These are phyloP conservation scores for Lipomyces oligophaga DNA, from an alignment of 805 yeast species.

Conservation along the genomic window DNA sequence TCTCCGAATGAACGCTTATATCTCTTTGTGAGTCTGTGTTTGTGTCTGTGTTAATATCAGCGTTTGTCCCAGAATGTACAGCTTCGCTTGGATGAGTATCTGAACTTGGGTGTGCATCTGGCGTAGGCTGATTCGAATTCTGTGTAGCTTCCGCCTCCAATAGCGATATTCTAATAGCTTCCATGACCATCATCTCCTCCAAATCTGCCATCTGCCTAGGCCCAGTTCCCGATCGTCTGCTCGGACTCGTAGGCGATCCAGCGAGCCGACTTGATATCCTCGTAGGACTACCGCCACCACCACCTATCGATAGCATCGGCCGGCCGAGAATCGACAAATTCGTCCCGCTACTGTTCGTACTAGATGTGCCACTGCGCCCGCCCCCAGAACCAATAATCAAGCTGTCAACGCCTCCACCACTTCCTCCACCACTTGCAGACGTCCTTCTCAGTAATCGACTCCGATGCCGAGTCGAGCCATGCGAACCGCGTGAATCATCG, in stretches of 20 bases:
- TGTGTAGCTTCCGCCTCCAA: slow-evolving; percentile 60
- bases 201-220: slow-evolving; percentile 39
- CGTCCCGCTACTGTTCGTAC: slow-evolving; percentile 1
- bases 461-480: not conserved
- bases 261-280: not conserved
- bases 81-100: no score
- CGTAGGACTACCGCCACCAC: not conserved
- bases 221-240: no score
- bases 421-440: not conserved
- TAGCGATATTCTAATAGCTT: slow-evolving; percentile 72
- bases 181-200: slow-evolving; percentile 78
- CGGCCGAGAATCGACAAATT: slow-evolving; percentile 5
- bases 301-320: slow-evolving; percentile 3
- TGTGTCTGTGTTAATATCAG: no score
- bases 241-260: slow-evolving; percentile 6
- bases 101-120: no score
- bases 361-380: not conserved
- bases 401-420: not conserved
- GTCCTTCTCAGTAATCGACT: not conserved
- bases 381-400: not conserved
- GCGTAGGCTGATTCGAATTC: slow-evolving; percentile 30
- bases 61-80: no score
- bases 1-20: no score
- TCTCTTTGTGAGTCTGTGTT: no score
- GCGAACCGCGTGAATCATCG: slow-evolving; percentile 2